phyloP scores from a whole-genome alignment of 2,329 filamentous ascomycete genomes.

The Xylaria sp. region DNA sequence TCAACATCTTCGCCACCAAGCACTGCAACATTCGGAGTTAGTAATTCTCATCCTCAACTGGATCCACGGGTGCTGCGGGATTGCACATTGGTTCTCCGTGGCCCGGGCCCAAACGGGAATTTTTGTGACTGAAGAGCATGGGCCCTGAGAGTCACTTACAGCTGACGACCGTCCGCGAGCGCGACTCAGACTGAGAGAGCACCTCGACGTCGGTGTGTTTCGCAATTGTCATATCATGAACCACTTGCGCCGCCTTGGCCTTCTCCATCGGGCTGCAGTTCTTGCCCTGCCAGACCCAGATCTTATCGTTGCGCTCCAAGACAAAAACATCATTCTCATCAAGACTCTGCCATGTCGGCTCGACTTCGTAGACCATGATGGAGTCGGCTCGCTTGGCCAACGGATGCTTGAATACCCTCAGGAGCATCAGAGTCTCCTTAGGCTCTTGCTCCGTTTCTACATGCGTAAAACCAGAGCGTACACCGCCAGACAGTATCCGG shows the following conservation, averaged over 20 bases:
- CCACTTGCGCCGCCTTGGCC: slow-evolving; percentile 73
- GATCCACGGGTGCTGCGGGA: neutral
- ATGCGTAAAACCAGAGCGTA: slow-evolving; percentile 71
- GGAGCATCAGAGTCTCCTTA: slow-evolving; percentile 61
- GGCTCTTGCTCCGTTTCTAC: slow-evolving; percentile 62
- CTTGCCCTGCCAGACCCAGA: slow-evolving; percentile 76
- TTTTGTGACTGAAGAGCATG: neutral
- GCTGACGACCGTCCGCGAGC: slow-evolving; percentile 65
- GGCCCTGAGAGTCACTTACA: slow-evolving; percentile 12
- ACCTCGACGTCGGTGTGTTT: slow-evolving; percentile 75
- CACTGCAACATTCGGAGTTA: slow-evolving; percentile 46
- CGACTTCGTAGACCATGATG: slow-evolving; percentile 72
- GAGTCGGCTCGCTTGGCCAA: slow-evolving; percentile 58
- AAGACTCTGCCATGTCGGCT: slow-evolving; percentile 69
- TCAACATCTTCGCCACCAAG: slow-evolving; percentile 59
- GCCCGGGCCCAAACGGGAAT: too few species aligned
- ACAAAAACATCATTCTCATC: slow-evolving; percentile 75
- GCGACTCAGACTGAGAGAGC: slow-evolving; percentile 68
- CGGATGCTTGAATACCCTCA: slow-evolving; percentile 72
- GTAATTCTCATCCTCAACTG: neutral
- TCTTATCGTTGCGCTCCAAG: slow-evolving; percentile 70
- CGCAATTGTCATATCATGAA: slow-evolving; percentile 71
- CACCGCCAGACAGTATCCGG: slow-evolving; percentile 70
- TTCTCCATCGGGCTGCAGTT: slow-evolving; percentile 76
- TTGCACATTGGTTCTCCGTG: neutral